Evolutionary conservation across 495 filamentous ascomycete genomes (phyloP), one percentile per base, ranked within the genome.

Genomic region (Umbilicaria muhlenbergii): DNA sequence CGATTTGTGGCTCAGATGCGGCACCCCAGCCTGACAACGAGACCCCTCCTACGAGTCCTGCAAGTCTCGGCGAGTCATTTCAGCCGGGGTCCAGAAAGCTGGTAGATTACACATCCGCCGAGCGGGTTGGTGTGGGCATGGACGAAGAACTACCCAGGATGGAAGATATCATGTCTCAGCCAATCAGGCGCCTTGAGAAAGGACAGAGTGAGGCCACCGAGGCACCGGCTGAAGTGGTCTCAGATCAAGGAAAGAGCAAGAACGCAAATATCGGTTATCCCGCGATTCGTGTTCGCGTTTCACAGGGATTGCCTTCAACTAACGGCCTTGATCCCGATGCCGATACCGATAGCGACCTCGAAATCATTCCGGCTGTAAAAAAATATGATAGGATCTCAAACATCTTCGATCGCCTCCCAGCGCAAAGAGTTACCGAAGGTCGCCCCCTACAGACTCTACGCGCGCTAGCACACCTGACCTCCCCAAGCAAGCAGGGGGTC

Each of bases 401-500:
- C 41, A 70, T 83, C 19, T 89, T 93, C 51, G 75, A 87, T 50
- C 75, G 77, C 16, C 53, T 86, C 8, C 78, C 78, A 0, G 55
- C 66, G 3, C 69, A 65, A 38, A 68, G 71, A 43, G 50, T 64
- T 24, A 67, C 74, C 28, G 80, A 86, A 54, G 67, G 78, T 2
- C 58, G 63, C n/a, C 69, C 81, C 7, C 68, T 92, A 51, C 70
- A 75, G 35, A 71, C 67, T 15, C 67, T 91, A 12, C 79, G 80
- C 41, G 73, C 75, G 38, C 68, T 94, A 18, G 85, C 88, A 7
- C 80, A 86, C 49, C 55, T 93, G 33, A 75, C 66, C n/a, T 81
- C 72, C 52, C 61, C 81, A 57, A 52, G 69, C 44, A 70, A 75
- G 58, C 61, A 69, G 55, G 61, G 60, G 48, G 50, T 49, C 36